Evolutionary conservation across 2,329 filamentous ascomycete genomes (phyloP).

Genomic region (Berkeleyomyces basicola): DNA sequence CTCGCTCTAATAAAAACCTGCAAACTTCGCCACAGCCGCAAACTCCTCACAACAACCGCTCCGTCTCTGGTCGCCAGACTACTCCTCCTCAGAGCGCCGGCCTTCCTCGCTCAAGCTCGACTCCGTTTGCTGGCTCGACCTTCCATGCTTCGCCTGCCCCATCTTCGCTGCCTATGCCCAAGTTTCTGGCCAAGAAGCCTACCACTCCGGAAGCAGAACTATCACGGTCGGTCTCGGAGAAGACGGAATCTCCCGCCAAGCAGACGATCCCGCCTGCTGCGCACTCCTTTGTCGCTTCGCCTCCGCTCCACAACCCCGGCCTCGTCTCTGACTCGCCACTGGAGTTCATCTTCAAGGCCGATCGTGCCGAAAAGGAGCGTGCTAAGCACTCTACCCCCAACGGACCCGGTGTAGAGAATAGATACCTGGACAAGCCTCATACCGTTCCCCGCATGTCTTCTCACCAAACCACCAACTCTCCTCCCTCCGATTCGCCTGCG

Average conservation of each 20-base stretch:
- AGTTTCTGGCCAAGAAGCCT: constrained; percentile 50
- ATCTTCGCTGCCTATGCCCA: constrained; percentile 77
- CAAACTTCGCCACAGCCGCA: constrained; percentile 27
- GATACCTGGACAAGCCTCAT: constrained; percentile 1
- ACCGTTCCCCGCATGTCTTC: constrained; percentile 7
- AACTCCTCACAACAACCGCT: constrained; percentile 26
- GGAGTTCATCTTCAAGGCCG: constrained; percentile 79
- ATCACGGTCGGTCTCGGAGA: constrained; percentile 23
- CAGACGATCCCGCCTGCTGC: neutral
- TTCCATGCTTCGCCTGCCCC: constrained; percentile 92
- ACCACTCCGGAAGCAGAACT: constrained; percentile 2
- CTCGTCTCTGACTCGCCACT: constrained; percentile 52
- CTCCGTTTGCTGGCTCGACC: constrained; percentile 77
- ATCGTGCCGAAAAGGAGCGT: constrained; percentile 60
- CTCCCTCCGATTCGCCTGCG: constrained; percentile 6
- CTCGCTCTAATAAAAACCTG: constrained; percentile 15
- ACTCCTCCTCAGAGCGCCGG: constrained; percentile 12
- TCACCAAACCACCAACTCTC: neutral
- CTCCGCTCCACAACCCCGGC: neutral
- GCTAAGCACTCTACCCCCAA: constrained; percentile 6
- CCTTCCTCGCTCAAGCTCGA: constrained; percentile 15
- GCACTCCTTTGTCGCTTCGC: neutral
- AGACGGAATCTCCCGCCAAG: neutral
- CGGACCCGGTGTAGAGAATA: neutral
- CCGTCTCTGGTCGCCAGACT: constrained; percentile 7